Conservation (phyloP, 106 monocot species). For the Phalaenopsis equestris region DNA sequence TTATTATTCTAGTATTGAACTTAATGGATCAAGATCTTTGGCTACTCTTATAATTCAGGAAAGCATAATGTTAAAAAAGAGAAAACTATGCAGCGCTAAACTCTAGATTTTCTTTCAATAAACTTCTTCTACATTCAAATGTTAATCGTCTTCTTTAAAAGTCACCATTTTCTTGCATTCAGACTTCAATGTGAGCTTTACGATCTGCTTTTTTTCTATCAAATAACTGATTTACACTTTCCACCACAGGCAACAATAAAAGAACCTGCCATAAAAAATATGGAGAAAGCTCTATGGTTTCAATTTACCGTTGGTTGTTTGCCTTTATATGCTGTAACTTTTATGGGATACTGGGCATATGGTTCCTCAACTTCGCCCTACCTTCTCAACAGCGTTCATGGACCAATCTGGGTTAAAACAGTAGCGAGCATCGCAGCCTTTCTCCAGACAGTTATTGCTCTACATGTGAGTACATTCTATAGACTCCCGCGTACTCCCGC, state of each 20-base stretch:
- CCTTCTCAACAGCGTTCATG: slow-evolving; percentile 45
- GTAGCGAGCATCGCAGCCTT: slow-evolving; percentile 54
- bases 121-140: background rate
- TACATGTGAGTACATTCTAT: slow-evolving; percentile 41
- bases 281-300: slow-evolving; percentile 72
- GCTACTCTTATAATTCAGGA: background rate
- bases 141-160: background rate
- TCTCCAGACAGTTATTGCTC: slow-evolving; percentile 61
- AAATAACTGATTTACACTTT: background rate
- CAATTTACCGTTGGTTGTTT: slow-evolving; percentile 54
- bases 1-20: background rate
- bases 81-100: no score
- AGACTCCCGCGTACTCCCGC: background rate
- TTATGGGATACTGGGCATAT: slow-evolving; percentile 80
- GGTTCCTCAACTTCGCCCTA: slow-evolving; percentile 64
- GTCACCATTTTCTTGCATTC: background rate
- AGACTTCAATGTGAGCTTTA: background rate
- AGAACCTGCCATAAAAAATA: slow-evolving; percentile 66
- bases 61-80: background rate
- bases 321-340: slow-evolving; percentile 57
- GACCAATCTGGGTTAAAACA: slow-evolving; percentile 55
- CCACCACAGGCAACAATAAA: slow-evolving; percentile 65
- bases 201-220: background rate
- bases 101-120: no score
- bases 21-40: background rate